phyloP scores from a whole-genome alignment of 176 grass and related monocot species.

The Rhynchospora breviuscula region DNA sequence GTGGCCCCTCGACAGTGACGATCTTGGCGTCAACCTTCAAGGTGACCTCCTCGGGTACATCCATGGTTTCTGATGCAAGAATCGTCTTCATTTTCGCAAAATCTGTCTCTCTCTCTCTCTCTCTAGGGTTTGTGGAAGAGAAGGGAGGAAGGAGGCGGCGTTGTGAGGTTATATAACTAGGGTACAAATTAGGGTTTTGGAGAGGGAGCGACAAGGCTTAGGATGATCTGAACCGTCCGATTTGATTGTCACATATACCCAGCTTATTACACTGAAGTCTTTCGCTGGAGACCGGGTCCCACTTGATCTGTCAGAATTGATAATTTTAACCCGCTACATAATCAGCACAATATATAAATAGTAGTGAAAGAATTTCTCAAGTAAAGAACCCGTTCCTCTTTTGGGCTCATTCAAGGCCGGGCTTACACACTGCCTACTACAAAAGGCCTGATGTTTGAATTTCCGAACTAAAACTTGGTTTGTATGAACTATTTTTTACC shows the following conservation, averaged over 20 bases:
- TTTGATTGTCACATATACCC: neutral
- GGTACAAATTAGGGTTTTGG: neutral
- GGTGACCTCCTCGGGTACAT: conserved; percentile 56
- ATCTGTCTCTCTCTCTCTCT: neutral
- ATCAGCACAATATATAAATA: neutral
- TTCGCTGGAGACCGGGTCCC: neutral
- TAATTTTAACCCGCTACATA: neutral
- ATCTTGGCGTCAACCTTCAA: conserved; percentile 73
- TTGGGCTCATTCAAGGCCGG: neutral
- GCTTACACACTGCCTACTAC: neutral
- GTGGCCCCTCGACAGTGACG: conserved; percentile 52
- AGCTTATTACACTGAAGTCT: neutral
- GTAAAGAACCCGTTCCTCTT: neutral
- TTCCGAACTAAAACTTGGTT: neutral
- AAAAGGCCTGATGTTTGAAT: neutral
- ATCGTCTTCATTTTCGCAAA: conserved; percentile 71
- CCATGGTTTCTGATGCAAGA: conserved; percentile 61
- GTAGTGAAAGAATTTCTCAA: no score
- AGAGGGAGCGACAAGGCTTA: neutral
- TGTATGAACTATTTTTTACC: no score
- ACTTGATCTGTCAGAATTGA: neutral
- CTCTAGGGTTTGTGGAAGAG: neutral
- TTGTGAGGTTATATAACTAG: neutral
- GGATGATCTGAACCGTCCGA: conserved; percentile 16
- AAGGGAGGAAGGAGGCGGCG: neutral